A percentile compares a stretch with the other conserved stretches of the same genome.
These are phyloP conservation scores for Dendrocalamus sinicus DNA, from an alignment of 176 grass and related monocot genomes.

Conservation along the genomic window DNA sequence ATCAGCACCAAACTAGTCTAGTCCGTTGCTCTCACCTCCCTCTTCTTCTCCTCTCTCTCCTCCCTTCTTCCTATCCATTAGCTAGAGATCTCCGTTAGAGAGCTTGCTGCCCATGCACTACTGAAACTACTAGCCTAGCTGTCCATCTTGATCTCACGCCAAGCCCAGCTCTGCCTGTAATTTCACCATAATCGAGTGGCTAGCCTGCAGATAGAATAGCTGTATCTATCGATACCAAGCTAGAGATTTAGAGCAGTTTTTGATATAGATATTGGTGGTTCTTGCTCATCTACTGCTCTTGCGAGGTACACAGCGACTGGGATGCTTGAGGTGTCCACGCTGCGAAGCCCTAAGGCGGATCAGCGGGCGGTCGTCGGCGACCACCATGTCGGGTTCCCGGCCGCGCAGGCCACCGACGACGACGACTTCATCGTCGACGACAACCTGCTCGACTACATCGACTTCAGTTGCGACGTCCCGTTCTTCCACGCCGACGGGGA, in stretches of 20 bases:
- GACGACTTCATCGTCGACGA: conserved; percentile 48
- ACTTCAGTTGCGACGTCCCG: conserved; percentile 69
- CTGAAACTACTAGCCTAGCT: background rate
- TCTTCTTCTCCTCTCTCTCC: background rate
- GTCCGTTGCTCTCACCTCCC: conserved; percentile 29
- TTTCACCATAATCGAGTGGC: background rate
- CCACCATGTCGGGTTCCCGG: conserved; percentile 49
- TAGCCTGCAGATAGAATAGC: background rate
- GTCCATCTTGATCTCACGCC: background rate
- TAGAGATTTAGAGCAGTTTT: conserved; percentile 21
- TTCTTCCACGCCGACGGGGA: conserved; percentile 70
- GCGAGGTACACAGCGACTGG: conserved; percentile 17
- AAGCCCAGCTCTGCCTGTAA: background rate
- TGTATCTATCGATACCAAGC: background rate
- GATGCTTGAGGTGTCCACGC: conserved; percentile 80
- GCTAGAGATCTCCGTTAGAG: conserved; percentile 33
- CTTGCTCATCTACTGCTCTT: conserved; percentile 30
- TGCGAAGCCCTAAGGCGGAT: conserved; percentile 61
- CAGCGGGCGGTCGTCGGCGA: background rate
- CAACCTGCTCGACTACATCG: conserved; percentile 76
- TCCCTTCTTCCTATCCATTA: conserved; percentile 41
- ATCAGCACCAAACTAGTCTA: conserved; percentile 49
- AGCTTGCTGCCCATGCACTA: conserved; percentile 46
- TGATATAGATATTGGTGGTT: background rate
- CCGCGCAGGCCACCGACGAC: background rate